Conservation (phyloP, 108 stramenopile species). For the Seminavis robusta region DNA sequence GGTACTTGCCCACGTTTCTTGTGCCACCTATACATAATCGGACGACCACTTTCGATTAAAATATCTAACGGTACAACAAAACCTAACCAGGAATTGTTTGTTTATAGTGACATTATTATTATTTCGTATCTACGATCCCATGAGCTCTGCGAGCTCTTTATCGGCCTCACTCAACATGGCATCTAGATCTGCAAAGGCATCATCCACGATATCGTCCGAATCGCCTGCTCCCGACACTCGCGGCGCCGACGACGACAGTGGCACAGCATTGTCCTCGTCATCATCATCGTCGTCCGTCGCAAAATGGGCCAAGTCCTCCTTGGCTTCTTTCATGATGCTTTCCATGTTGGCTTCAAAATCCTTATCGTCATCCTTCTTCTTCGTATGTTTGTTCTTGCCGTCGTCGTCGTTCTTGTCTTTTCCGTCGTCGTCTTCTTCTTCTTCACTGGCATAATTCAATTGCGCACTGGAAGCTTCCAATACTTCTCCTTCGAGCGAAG, state of each 20-base stretch:
- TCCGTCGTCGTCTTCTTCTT: conserved; percentile 47
- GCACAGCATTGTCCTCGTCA: conserved; percentile 18
- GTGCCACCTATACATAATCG: too few species aligned
- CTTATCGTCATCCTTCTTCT: conserved; percentile 29
- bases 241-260: conserved; percentile 27
- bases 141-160: conserved; percentile 73
- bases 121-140: too few species aligned
- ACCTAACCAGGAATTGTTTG: too few species aligned
- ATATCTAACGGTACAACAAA: too few species aligned
- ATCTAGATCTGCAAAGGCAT: conserved; percentile 76
- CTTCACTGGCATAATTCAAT: conserved; percentile 29
- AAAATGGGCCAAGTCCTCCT: conserved; percentile 59
- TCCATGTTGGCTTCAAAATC: conserved; percentile 55
- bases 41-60: too few species aligned
- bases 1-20: too few species aligned
- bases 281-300: conserved; percentile 40
- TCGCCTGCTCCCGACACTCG: conserved; percentile 13
- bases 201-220: too few species aligned
- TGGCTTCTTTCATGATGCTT: conserved; percentile 64
- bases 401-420: too few species aligned
- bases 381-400: too few species aligned
- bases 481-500: conserved; percentile 61
- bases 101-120: too few species aligned
- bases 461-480: conserved; percentile 44
- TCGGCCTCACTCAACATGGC: conserved; percentile 83